Conservation (phyloP, 768 basidiomycete genomes). For the Tricholoma flavovirens region DNA sequence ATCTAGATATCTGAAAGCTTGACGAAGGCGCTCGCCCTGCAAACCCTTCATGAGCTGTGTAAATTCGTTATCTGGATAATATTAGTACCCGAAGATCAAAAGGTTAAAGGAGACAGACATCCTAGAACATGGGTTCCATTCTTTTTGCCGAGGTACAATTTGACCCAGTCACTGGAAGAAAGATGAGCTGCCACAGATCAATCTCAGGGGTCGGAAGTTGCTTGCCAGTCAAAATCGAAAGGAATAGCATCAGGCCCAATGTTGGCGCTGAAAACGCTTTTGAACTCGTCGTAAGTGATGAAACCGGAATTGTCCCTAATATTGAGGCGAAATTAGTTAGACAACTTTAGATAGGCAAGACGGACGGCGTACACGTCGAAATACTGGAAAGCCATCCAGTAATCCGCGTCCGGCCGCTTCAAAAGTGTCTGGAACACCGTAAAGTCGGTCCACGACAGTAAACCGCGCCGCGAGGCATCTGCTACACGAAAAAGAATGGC, state of each 20-base stretch:
- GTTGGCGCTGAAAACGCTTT: conserved; percentile 81
- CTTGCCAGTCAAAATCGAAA: conserved; percentile 90
- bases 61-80: conserved; percentile 78
- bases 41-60: conserved; percentile 98
- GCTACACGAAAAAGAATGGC: conserved; percentile 87
- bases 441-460: conserved; percentile 94
- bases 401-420: conserved; percentile 94
- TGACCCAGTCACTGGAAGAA: conserved; percentile 79
- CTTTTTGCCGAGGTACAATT: conserved; percentile 90
- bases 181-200: not conserved
- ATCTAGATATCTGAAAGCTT: conserved; percentile 92
- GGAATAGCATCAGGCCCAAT: conserved; percentile 78
- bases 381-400: conserved; percentile 94
- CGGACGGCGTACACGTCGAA: conserved; percentile 75
- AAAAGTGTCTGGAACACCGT: conserved; percentile 90
- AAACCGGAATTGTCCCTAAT: conserved; percentile 83
- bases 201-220: conserved; percentile 1
- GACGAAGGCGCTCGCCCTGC: conserved; percentile 94
- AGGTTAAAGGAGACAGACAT: conserved; percentile 52
- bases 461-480: conserved; percentile 67
- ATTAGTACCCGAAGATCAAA: conserved; percentile 1
- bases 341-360: conserved; percentile 1
- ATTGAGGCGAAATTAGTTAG: conserved; percentile 10
- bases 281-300: conserved; percentile 94
- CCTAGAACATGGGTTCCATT: conserved; percentile 88